Percentiles rank a stretch among this genome's conserved stretches.
Conservation (phyloP, 768 basidiomycete species). For the Phylloporus sp. region DNA sequence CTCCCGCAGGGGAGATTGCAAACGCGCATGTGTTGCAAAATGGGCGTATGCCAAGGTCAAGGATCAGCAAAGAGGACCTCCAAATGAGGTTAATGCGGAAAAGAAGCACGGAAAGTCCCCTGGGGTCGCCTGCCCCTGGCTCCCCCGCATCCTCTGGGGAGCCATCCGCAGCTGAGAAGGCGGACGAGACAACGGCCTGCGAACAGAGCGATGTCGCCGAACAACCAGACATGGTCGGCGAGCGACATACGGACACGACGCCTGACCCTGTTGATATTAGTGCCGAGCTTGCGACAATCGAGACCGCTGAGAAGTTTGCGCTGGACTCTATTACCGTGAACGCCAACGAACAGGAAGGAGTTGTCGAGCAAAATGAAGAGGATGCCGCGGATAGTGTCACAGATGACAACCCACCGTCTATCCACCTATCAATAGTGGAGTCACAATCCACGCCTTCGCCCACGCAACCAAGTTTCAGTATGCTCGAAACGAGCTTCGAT, state of each 20-base stretch:
- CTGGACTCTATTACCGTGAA: constrained; percentile 15
- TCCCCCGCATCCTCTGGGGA: constrained; percentile 6
- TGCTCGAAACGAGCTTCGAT: constrained; percentile 24
- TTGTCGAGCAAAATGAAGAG: neutral
- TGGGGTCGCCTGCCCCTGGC: constrained; percentile 19
- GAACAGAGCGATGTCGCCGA: neutral
- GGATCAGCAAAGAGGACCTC: constrained; percentile 53
- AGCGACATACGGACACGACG: constrained; percentile 36
- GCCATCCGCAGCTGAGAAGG: neutral
- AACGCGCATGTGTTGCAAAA: constrained; percentile 19
- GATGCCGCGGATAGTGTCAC: neutral
- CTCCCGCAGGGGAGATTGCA: constrained; percentile 24
- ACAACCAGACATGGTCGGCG: constrained; percentile 16
- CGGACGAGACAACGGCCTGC: neutral
- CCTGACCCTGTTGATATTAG: constrained; percentile 37
- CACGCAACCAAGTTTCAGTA: constrained; percentile 11
- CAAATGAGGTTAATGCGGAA: constrained; percentile 44
- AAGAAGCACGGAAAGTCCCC: constrained; percentile 41
- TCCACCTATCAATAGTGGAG: neutral
- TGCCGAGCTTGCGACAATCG: constrained; percentile 47
- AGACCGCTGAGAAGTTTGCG: constrained; percentile 41
- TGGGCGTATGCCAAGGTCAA: constrained; percentile 30
- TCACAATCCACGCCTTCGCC: constrained; percentile 6
- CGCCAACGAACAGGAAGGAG: neutral
- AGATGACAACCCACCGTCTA: neutral